A percentile compares a stretch with the other conserved stretches of the same genome.
Evolutionary conservation across 2,329 filamentous ascomycete genomes (phyloP).

Genomic region (Fusarium mundagurra): DNA sequence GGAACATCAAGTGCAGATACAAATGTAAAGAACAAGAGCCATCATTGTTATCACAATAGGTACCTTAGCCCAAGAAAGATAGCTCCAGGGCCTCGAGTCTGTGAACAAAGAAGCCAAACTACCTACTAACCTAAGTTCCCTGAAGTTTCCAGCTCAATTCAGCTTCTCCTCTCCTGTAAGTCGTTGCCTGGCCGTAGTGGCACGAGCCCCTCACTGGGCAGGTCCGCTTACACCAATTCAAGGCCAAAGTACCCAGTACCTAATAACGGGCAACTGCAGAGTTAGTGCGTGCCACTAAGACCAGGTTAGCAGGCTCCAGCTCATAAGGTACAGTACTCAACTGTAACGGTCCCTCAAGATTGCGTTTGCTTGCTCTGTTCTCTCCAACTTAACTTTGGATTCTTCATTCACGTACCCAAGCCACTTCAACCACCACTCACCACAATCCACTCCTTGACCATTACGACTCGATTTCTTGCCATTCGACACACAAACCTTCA

Average conservation of each 20-base stretch:
- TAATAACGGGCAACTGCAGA: slow-evolving; percentile 24
- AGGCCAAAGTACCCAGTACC: slow-evolving; percentile 10
- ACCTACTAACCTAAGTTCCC: too few species aligned
- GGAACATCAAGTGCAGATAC: not conserved
- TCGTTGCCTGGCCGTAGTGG: slow-evolving; percentile 32
- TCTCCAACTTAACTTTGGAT: slow-evolving; percentile 17
- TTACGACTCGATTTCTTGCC: slow-evolving; percentile 15
- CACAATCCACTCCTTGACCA: slow-evolving; percentile 29
- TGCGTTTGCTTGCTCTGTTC: slow-evolving; percentile 5
- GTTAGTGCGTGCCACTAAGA: slow-evolving; percentile 11
- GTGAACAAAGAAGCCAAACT: slow-evolving; percentile 14
- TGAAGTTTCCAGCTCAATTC: not conserved
- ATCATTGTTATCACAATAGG: not conserved
- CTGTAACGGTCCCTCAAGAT: slow-evolving; percentile 25
- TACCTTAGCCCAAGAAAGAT: not conserved
- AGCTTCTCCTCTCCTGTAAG: slow-evolving; percentile 12
- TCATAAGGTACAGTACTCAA: slow-evolving; percentile 11
- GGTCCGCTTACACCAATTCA: not conserved
- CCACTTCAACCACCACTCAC: slow-evolving; percentile 25
- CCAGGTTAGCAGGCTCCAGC: slow-evolving; percentile 24
- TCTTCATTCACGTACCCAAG: slow-evolving; percentile 25
- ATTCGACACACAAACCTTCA: not conserved
- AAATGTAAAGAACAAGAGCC: not conserved
- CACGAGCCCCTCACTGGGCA: slow-evolving; percentile 27
- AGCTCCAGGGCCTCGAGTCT: not conserved